phyloP scores from a whole-genome alignment of 2,329 filamentous ascomycete species.

The Alternaria consortialis region DNA sequence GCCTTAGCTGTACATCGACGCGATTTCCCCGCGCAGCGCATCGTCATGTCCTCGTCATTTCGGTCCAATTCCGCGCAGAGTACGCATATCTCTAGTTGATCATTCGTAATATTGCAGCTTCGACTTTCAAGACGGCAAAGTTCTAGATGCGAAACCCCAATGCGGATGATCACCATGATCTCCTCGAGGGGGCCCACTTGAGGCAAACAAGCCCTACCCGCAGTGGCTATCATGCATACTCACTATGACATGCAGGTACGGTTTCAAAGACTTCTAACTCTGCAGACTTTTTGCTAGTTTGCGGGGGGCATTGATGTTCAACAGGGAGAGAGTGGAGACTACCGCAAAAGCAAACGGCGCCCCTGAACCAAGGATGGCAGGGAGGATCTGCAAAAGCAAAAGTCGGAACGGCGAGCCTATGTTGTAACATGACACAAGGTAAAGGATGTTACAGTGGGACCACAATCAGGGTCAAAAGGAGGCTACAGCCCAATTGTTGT shows the following conservation, averaged over 20 bases:
- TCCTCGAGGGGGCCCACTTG: not conserved
- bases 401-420: not conserved
- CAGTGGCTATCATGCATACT: not conserved
- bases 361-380: constrained; percentile 1
- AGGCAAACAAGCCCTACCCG: constrained; percentile 2
- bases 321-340: constrained; percentile 1
- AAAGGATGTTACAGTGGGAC: too few relatives aligned
- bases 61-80: not conserved
- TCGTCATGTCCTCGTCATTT: not conserved
- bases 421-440: not conserved
- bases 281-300: not conserved
- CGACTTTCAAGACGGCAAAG: not conserved
- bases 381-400: not conserved
- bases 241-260: not conserved
- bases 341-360: not conserved
- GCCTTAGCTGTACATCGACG: not conserved
- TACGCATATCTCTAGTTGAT: not conserved
- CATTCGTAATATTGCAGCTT: not conserved
- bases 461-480: not conserved
- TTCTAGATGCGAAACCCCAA: not conserved
- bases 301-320: constrained; percentile 4
- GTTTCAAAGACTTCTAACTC: constrained; percentile 2
- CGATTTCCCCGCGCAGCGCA: not conserved
- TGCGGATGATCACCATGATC: not conserved
- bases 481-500: not conserved